Evolutionary conservation across 371 early-diverging fungal genomes (phyloP).

Genomic region (Circinella minor): DNA sequence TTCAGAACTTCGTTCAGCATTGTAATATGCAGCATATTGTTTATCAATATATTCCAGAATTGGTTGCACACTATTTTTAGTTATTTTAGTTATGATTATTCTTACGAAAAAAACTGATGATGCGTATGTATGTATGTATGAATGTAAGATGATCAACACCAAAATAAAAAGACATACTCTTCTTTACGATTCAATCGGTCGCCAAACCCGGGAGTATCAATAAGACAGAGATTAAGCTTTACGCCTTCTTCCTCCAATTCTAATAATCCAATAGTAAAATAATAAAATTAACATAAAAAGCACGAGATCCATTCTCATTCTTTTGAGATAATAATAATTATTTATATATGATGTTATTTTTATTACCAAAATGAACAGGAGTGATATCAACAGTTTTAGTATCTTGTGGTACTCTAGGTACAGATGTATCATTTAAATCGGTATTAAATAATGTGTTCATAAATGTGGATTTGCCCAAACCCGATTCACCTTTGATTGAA

Average conservation of each 20-base stretch:
- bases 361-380: slow-evolving; percentile 71
- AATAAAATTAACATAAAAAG: too few species aligned
- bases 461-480: slow-evolving; percentile 93
- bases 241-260: slow-evolving; percentile 93
- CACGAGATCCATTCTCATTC: too few species aligned
- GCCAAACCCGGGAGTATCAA: slow-evolving; percentile 97
- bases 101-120: too few species aligned
- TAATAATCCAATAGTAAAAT: slow-evolving; percentile 20
- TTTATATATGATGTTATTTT: too few species aligned
- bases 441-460: slow-evolving; percentile 88
- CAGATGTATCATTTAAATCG: slow-evolving; percentile 68
- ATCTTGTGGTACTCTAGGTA: slow-evolving; percentile 56
- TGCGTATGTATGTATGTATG: too few species aligned
- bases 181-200: slow-evolving; percentile 79
- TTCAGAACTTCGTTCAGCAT: slow-evolving; percentile 90
- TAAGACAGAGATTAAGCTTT: slow-evolving; percentile 82
- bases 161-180: slow-evolving; percentile 59
- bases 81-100: neutral
- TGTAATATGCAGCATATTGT: slow-evolving; percentile 89
- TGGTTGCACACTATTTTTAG: slow-evolving; percentile 60
- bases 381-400: slow-evolving; percentile 71
- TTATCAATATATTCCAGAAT: slow-evolving; percentile 90
- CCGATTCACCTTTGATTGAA: slow-evolving; percentile 68
- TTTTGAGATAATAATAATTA: neutral
- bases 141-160: too few species aligned